Percentiles rank a stretch among this genome's conserved stretches.
Conservation (phyloP, 2,329 filamentous ascomycete species). For the Amauroascus verrucosus region DNA sequence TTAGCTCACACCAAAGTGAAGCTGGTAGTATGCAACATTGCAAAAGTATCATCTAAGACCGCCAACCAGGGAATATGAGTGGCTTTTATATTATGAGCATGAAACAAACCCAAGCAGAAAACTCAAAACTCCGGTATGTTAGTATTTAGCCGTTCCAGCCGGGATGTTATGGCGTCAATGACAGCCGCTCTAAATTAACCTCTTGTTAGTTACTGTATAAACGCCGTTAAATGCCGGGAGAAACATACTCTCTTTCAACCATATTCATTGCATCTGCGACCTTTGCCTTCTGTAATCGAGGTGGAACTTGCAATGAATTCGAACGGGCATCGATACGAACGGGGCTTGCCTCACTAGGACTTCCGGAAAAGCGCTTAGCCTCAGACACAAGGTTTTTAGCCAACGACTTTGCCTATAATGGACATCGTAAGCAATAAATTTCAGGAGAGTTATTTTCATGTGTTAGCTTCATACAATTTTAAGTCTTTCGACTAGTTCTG, state of each 20-base stretch:
- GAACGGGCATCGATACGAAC: constrained; percentile 14
- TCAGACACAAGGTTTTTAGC: constrained; percentile 30
- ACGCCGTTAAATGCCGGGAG: not conserved
- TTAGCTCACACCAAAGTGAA: too few relatives aligned
- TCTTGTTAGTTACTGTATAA: constrained; percentile 12
- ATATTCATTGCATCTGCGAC: constrained; percentile 41
- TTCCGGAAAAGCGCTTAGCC: constrained; percentile 24
- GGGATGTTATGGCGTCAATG: constrained; percentile 35
- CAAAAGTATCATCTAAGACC: too few relatives aligned
- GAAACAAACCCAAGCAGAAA: too few relatives aligned
- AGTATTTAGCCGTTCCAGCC: constrained; percentile 32
- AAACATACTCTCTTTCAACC: constrained; percentile 40
- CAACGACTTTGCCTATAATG: constrained; percentile 32
- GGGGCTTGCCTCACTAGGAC: constrained; percentile 18
- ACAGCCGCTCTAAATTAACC: constrained; percentile 29
- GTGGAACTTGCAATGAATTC: constrained; percentile 29
- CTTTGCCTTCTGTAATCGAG: constrained; percentile 37
- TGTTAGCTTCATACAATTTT: constrained; percentile 28
- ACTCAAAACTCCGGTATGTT: constrained; percentile 14
- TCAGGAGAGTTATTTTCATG: not conserved
- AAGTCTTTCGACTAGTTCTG: constrained; percentile 24
- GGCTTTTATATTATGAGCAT: too few relatives aligned
- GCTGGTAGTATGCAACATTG: too few relatives aligned
- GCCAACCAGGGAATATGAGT: too few relatives aligned
- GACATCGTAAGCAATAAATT: not conserved